Base-by-base conservation (phyloP, 116 monocot species). In the Papilionanthe hybrid region DNA sequence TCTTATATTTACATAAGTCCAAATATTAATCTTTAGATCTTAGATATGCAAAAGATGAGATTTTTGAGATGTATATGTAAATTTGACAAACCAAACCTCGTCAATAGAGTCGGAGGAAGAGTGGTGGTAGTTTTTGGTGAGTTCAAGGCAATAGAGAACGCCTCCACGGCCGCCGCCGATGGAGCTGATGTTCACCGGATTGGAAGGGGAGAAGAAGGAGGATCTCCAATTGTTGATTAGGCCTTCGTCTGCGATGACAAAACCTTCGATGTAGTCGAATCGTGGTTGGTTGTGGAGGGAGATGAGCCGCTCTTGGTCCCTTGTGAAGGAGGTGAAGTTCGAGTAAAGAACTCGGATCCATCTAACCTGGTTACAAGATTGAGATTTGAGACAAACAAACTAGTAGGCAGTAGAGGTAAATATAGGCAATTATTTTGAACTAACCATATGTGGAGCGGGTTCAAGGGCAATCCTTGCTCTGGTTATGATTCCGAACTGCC, bases 251-350 rank as follows among this genome's bases (percentile, higher is more conserved):
- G 87, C 86, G 71, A 93, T 85, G 60, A 95, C 91, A 47, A 95
- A 95, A 18, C 95, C 95, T 37, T 95, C 95, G 13, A 95, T 82
- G 69, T 95, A 95, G 78, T 95, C 89, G 79, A 95, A 91, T 27
- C 79, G 80, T 42, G 7, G 57, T 25, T 76, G 60, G 43, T 81
- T 56, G 6, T 91, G 83, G 7, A 89, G 82, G 19, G 93, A 89
- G 81, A 95, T 91, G 45, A 95, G 86, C 15, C 47, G 65, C 83
- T 95, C 91, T 55, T 95, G 93, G 75, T 95, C 95, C 49, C 72
- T 30, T 3, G 88, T 88, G 85, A 95, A 95, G 3, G 78, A 58
- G 0, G 85, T 77, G 86, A 95, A 91, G 78, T 95, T 82, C 20
- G 86, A 88, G 84, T 93, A 95, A 43, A 95, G 48, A 57, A 93